phyloP scores from a whole-genome alignment of 2,329 filamentous ascomycete species.

The Penicillium sp. region DNA sequence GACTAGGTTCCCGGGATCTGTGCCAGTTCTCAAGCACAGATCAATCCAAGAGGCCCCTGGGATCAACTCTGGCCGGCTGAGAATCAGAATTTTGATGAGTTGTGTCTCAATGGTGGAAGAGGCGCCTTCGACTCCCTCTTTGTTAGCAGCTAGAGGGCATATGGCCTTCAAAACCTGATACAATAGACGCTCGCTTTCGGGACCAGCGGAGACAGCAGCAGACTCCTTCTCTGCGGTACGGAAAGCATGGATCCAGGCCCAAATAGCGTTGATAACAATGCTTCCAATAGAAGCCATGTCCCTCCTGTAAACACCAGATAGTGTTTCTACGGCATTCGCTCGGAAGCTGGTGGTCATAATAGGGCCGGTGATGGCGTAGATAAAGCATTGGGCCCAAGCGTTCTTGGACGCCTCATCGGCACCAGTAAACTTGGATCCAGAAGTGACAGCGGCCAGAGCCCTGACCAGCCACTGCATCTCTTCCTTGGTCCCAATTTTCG shows the following conservation, averaged over 20 bases:
- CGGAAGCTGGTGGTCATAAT: conserved; percentile 62
- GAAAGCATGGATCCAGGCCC: conserved; percentile 72
- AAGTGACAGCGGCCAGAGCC: conserved; percentile 64
- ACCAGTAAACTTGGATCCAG: conserved; percentile 53
- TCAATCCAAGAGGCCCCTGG: conserved; percentile 85
- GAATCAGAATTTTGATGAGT: conserved; percentile 72
- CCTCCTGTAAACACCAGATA: conserved; percentile 66
- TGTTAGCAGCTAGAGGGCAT: conserved; percentile 31
- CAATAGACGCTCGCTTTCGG: conserved; percentile 61
- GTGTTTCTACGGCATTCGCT: conserved; percentile 59
- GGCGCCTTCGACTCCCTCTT: conserved; percentile 32
- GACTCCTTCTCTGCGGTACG: conserved; percentile 75
- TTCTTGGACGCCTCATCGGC: conserved; percentile 51
- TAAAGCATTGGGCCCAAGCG: conserved; percentile 80
- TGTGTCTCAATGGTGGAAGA: conserved; percentile 64
- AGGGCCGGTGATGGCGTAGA: conserved; percentile 72
- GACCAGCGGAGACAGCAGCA: conserved; percentile 64
- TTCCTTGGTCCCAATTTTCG: conserved; percentile 70
- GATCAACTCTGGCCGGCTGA: conserved; percentile 76
- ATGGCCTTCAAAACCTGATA: conserved; percentile 54
- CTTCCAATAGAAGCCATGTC: conserved; percentile 59
- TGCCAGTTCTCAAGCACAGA: conserved; percentile 71
- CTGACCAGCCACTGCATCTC: conserved; percentile 76
- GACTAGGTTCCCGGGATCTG: conserved; percentile 80
- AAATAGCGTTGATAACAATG: conserved; percentile 71